Conservation (phyloP, 1,284 basidiomycete species). For the Cutaneotrichosporon cavernicola region DNA sequence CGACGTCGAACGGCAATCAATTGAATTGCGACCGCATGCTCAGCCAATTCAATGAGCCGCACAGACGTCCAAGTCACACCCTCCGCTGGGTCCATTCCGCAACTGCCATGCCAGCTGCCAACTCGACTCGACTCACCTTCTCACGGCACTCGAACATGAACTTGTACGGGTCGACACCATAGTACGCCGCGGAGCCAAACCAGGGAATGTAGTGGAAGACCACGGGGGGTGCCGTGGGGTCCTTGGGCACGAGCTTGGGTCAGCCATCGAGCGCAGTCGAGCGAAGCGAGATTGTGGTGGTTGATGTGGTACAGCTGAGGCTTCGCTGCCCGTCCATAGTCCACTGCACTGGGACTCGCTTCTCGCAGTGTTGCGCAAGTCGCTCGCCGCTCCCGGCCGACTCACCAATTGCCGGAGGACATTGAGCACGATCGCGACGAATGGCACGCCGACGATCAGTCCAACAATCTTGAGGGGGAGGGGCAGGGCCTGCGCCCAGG, state of each 20-base stretch:
- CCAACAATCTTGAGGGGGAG: constrained; percentile 19
- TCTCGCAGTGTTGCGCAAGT: too few relatives aligned
- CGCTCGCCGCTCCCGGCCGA: constrained; percentile 10
- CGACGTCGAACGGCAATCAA: background rate
- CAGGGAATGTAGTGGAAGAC: constrained; percentile 77
- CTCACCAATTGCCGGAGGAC: constrained; percentile 64
- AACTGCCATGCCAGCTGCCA: too few relatives aligned
- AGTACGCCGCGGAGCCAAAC: constrained; percentile 71
- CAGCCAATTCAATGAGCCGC: background rate
- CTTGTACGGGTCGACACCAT: constrained; percentile 75
- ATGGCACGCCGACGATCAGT: constrained; percentile 49
- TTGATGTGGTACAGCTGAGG: too few relatives aligned
- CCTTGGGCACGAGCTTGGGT: constrained; percentile 59
- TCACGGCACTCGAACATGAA: constrained; percentile 74
- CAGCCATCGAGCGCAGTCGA: background rate
- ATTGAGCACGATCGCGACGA: constrained; percentile 59
- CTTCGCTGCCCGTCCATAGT: too few relatives aligned
- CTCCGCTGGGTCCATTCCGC: background rate
- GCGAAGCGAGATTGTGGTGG: too few relatives aligned
- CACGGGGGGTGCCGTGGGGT: constrained; percentile 65
- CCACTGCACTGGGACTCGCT: too few relatives aligned
- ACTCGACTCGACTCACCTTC: constrained; percentile 62
- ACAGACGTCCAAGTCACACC: background rate
- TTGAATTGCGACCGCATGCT: background rate
- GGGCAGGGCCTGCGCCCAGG: constrained; percentile 43